These are phyloP conservation scores for Protomyces inouyei DNA, from an alignment of 1,139 yeast genomes.

Conservation along the genomic window DNA sequence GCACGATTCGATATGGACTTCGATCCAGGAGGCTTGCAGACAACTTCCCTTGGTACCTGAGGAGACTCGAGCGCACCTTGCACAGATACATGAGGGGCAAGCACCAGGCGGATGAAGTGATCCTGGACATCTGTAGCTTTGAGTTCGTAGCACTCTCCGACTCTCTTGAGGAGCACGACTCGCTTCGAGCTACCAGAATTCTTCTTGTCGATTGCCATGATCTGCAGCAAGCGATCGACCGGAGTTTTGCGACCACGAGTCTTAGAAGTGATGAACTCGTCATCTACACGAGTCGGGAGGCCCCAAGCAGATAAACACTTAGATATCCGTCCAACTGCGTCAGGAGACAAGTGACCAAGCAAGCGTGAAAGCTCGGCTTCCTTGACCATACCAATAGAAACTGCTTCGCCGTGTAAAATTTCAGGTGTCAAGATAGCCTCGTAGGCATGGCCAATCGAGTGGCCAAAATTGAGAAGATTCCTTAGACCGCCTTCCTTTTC, in stretches of 20 bases:
- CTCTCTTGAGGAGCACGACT: slow-evolving; percentile 73
- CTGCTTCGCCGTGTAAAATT: slow-evolving; percentile 97
- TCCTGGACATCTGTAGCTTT: slow-evolving; percentile 82
- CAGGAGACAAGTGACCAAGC: slow-evolving; percentile 81
- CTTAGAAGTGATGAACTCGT: slow-evolving; percentile 64
- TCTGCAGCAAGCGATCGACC: slow-evolving; percentile 62
- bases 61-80: slow-evolving; percentile 33
- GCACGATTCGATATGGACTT: slow-evolving; percentile 96
- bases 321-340: slow-evolving; percentile 84
- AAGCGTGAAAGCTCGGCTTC: slow-evolving; percentile 94
- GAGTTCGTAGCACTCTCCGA: slow-evolving; percentile 84
- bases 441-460: slow-evolving; percentile 95
- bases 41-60: slow-evolving; percentile 36
- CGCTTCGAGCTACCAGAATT: slow-evolving; percentile 89
- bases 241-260: slow-evolving; percentile 67
- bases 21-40: slow-evolving; percentile 87
- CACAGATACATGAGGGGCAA: slow-evolving; percentile 39
- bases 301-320: slow-evolving; percentile 82
- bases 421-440: slow-evolving; percentile 96
- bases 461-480: slow-evolving; percentile 91
- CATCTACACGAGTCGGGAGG: slow-evolving; percentile 74
- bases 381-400: slow-evolving; percentile 84
- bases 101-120: slow-evolving; percentile 69
- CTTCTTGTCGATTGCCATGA: slow-evolving; percentile 95
- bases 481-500: slow-evolving; percentile 95